phyloP scores from a whole-genome alignment of 768 basidiomycete genomes.

The Naganishia friedmannii region DNA sequence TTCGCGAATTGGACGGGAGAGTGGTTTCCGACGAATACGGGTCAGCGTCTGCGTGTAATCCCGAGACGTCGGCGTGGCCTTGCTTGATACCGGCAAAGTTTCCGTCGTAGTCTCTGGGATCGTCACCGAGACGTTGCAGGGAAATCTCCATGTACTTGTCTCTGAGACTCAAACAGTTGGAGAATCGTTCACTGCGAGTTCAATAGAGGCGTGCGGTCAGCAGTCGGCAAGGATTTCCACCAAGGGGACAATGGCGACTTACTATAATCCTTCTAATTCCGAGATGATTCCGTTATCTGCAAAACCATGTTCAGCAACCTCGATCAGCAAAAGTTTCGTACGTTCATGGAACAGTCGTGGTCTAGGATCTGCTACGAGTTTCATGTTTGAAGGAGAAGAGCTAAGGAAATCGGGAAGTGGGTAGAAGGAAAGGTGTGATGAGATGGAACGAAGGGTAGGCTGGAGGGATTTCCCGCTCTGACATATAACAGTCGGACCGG shows the following conservation, averaged over 20 bases:
- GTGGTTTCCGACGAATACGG: constrained; percentile 44
- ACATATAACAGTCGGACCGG: not conserved
- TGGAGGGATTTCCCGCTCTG: not conserved
- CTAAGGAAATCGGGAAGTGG: not conserved
- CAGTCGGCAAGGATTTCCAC: too few relatives aligned
- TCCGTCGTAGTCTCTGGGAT: constrained; percentile 86
- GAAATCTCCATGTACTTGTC: constrained; percentile 92
- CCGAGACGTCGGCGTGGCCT: constrained; percentile 62
- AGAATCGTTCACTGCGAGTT: constrained; percentile 58
- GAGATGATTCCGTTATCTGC: constrained; percentile 51
- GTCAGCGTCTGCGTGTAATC: constrained; percentile 64
- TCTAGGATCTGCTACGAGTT: constrained; percentile 23
- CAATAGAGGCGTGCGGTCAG: too few relatives aligned
- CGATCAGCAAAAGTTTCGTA: constrained; percentile 42
- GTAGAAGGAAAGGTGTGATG: not conserved
- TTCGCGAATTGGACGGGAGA: not conserved
- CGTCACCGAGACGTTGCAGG: constrained; percentile 86
- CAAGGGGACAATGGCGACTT: too few relatives aligned
- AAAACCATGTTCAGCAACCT: constrained; percentile 45
- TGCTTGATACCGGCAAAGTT: constrained; percentile 67
- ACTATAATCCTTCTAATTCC: constrained; percentile 53
- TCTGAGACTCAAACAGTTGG: constrained; percentile 80
- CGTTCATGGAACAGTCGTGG: not conserved
- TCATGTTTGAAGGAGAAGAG: constrained; percentile 9
- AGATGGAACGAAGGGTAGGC: not conserved